Evolutionary conservation across 768 basidiomycete genomes (phyloP).

Genomic region (Suillus brevipes): DNA sequence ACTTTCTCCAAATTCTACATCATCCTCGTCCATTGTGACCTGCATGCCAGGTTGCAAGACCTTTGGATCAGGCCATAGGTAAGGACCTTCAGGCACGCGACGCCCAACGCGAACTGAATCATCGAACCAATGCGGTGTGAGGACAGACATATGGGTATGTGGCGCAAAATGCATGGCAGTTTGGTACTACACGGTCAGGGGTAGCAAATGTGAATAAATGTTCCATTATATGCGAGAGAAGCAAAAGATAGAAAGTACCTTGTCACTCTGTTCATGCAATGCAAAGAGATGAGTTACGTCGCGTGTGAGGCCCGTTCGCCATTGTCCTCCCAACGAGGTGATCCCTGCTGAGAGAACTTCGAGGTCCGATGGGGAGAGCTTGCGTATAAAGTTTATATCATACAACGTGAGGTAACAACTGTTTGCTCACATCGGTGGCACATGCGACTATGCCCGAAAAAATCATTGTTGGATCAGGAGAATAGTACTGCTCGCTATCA

Average conservation of each 20-base stretch:
- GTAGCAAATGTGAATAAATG: not conserved
- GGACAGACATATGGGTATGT: constrained; percentile 58
- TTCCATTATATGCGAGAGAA: not conserved
- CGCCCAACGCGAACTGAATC: constrained; percentile 65
- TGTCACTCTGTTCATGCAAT: constrained; percentile 47
- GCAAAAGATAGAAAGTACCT: constrained; percentile 36
- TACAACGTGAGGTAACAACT: not conserved
- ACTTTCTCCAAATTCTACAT: constrained; percentile 16
- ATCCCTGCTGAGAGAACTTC: constrained; percentile 76
- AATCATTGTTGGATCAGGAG: constrained; percentile 72
- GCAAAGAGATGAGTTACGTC: constrained; percentile 90
- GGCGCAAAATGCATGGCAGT: constrained; percentile 58
- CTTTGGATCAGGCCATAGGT: constrained; percentile 74
- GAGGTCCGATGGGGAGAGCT: constrained; percentile 61
- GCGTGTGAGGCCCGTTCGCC: constrained; percentile 70
- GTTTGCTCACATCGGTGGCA: constrained; percentile 56
- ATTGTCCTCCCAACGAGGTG: constrained; percentile 77
- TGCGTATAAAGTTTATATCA: constrained; percentile 25
- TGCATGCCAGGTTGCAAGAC: constrained; percentile 37
- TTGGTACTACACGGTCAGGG: constrained; percentile 33
- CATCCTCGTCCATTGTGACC: constrained; percentile 17
- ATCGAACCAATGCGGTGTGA: constrained; percentile 95
- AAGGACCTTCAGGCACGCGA: constrained; percentile 51
- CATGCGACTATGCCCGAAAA: constrained; percentile 84
- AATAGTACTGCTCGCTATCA: constrained; percentile 59